Evolutionary conservation across 805 yeast species (phyloP).

Genomic region (Myxozyma melibiosi): DNA sequence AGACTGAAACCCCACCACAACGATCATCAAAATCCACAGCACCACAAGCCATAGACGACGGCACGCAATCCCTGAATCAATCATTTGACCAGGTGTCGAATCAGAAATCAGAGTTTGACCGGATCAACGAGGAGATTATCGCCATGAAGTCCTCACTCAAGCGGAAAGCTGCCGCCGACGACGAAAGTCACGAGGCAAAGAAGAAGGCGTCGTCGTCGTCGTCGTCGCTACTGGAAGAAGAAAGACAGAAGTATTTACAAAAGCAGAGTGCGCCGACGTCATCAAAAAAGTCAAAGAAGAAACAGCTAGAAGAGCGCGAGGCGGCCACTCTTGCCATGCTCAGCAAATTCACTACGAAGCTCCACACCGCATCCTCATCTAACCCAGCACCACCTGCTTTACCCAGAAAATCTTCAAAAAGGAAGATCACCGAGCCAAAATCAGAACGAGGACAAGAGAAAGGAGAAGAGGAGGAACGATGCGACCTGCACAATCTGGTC

Average conservation of each 20-base stretch:
- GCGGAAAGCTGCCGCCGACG: conserved; percentile 2
- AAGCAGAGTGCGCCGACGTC: not conserved
- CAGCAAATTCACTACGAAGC: conserved; percentile 38
- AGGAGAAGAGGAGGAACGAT: conserved; percentile 12
- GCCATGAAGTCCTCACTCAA: conserved; percentile 30
- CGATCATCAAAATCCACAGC: not conserved
- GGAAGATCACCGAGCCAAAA: not conserved
- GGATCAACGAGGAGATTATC: conserved; percentile 27
- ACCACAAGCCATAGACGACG: not conserved
- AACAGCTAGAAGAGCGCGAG: conserved; percentile 36
- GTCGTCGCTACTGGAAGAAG: conserved; percentile 42
- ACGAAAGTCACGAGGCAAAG: conserved; percentile 9
- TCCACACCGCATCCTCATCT: conserved; percentile 21
- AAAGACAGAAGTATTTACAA: conserved; percentile 31
- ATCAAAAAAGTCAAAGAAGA: conserved; percentile 8
- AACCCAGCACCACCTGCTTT: conserved; percentile 5
- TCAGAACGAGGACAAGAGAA: not conserved
- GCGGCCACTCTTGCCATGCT: conserved; percentile 39
- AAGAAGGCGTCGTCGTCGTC: conserved; percentile 25
- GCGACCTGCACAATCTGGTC: conserved; percentile 33
- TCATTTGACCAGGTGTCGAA: conserved; percentile 5
- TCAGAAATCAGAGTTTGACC: conserved; percentile 25
- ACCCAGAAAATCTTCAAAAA: conserved; percentile 8
- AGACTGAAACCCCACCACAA: not conserved
- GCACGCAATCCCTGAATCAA: conserved; percentile 8